Conservation (phyloP, 371 early-diverging fungal species). For the Mucor mucedo region DNA sequence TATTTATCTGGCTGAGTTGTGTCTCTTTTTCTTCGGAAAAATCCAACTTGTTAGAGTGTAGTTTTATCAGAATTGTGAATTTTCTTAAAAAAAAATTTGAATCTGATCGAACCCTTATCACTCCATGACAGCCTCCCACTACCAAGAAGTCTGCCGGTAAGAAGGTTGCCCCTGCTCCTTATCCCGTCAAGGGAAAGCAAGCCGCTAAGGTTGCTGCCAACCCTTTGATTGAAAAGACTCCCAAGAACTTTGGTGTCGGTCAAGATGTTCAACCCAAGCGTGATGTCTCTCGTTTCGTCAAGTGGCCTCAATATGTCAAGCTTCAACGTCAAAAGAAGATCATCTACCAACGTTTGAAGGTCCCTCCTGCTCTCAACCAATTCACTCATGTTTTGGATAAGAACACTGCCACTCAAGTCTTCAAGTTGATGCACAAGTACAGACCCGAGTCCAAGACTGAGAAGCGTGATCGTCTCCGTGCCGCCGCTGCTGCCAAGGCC, state of each 20-base stretch:
- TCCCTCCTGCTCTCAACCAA: conserved; percentile 99
- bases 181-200: conserved; percentile 73
- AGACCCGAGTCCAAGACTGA: conserved; percentile 97
- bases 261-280: conserved; percentile 94
- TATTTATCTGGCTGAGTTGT: conserved; percentile 23
- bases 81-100: conserved; percentile 27
- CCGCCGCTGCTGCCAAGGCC: conserved; percentile 82
- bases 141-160: conserved; percentile 72
- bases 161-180: conserved; percentile 95
- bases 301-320: conserved; percentile 97
- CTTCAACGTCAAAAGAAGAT: conserved; percentile 97
- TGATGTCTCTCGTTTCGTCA: conserved; percentile 95
- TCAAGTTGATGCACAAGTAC: conserved; percentile 98
- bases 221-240: conserved; percentile 92
- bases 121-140: conserved; percentile 28
- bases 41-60: conserved; percentile 30
- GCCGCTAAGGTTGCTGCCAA: conserved; percentile 76
- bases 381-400: conserved; percentile 97
- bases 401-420: conserved; percentile 96
- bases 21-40: conserved; percentile 22
- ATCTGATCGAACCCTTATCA: conserved; percentile 34
- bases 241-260: conserved; percentile 92
- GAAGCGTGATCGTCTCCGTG: conserved; percentile 93
- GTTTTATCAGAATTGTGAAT: conserved; percentile 36
- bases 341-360: conserved; percentile 97